Percentiles rank a stretch among this genome's conserved stretches.
These are phyloP conservation scores for Linum tenue DNA, from an alignment of 345 rosid genomes.

Conservation along the genomic window DNA sequence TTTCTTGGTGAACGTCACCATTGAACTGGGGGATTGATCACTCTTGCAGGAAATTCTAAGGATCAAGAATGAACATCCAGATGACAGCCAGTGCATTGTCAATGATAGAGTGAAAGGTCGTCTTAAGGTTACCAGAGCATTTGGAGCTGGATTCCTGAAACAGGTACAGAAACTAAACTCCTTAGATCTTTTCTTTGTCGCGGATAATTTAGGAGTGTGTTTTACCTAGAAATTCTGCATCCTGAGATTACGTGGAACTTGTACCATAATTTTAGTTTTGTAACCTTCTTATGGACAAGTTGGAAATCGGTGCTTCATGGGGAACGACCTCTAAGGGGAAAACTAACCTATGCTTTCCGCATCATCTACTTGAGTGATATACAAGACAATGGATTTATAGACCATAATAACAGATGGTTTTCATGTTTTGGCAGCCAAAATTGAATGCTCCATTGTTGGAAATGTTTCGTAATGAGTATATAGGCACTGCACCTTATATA, in stretches of 20 bases:
- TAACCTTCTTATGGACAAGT: too few relatives aligned
- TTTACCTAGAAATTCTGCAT: not conserved
- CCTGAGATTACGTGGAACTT: too few relatives aligned
- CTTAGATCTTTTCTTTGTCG: constrained; percentile 4
- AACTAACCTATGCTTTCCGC: too few relatives aligned
- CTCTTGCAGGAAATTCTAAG: constrained; percentile 66
- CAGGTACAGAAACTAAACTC: constrained; percentile 39
- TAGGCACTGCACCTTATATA: constrained; percentile 79
- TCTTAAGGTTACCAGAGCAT: constrained; percentile 91
- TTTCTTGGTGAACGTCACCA: too few relatives aligned
- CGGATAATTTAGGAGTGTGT: not conserved
- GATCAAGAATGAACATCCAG: constrained; percentile 91
- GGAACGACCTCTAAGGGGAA: too few relatives aligned
- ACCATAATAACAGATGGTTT: not conserved
- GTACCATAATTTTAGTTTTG: too few relatives aligned
- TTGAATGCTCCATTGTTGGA: constrained; percentile 66
- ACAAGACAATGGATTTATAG: not conserved
- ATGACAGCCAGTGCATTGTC: constrained; percentile 77
- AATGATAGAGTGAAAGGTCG: constrained; percentile 95
- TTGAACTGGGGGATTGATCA: not conserved
- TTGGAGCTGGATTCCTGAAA: constrained; percentile 95
- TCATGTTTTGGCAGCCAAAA: constrained; percentile 60
- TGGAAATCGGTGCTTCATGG: too few relatives aligned
- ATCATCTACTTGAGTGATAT: not conserved
- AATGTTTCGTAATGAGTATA: constrained; percentile 79